phyloP scores from a whole-genome alignment of 768 basidiomycete genomes.

The Lyophyllum atratum region DNA sequence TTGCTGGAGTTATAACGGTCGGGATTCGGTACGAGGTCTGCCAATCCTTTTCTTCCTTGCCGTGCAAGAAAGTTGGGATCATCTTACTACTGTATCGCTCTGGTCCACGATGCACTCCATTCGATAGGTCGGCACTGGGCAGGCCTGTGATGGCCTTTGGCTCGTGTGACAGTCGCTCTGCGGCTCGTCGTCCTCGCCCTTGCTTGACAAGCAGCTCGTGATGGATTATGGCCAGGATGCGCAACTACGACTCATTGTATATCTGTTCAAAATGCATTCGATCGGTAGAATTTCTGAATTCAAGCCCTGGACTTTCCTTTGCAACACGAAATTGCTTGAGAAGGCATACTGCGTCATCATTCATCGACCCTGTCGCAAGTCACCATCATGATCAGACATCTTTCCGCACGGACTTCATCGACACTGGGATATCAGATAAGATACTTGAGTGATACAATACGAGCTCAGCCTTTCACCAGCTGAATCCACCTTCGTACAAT shows the following conservation, averaged over 20 bases:
- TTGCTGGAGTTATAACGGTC: constrained; percentile 5
- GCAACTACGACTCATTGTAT: background rate
- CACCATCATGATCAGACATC: too few relatives aligned
- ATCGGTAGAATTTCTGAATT: background rate
- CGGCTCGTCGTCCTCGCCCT: background rate
- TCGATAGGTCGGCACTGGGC: background rate
- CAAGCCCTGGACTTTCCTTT: too few relatives aligned
- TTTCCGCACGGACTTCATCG: too few relatives aligned
- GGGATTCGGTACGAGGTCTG: background rate
- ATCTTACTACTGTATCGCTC: background rate
- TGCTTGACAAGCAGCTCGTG: background rate
- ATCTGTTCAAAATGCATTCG: background rate
- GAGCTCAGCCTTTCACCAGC: too few relatives aligned
- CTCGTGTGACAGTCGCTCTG: background rate
- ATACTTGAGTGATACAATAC: too few relatives aligned
- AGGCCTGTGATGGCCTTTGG: background rate
- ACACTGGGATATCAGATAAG: too few relatives aligned
- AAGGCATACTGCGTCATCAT: too few relatives aligned
- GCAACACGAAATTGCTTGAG: too few relatives aligned
- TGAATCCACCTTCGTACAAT: too few relatives aligned
- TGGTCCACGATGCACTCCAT: background rate
- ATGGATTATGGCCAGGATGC: background rate
- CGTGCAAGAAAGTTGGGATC: background rate
- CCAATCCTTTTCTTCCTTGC: background rate
- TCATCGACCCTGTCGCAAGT: too few relatives aligned